Base-by-base conservation (phyloP, 352 stramenopile genomes). In the Phytophthora sansomeana region DNA sequence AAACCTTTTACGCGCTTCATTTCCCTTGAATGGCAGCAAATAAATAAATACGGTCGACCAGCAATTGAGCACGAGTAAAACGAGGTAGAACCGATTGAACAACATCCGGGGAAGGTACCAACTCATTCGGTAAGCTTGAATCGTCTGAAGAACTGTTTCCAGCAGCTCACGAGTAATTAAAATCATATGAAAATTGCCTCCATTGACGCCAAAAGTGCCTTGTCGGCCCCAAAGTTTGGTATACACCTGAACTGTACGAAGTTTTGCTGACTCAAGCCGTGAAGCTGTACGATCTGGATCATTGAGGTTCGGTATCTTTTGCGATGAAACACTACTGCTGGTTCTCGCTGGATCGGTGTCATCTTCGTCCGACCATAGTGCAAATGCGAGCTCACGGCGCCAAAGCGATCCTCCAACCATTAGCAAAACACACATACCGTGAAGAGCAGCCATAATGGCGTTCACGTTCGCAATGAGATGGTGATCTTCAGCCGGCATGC, bases 81-180 rank as follows among this genome's bases (percentile, higher is more conserved):
- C 14, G 6, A 70, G 63, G 13, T 65, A 70, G 19, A 74, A 54
- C 3, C 57, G 48, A 21, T 77, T 69, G 17, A 77, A 56, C 43
- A 57, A 63, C 6, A 56, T 30, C 5, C 42, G 56, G 13, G 60
- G 29, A n/a, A 69, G 60, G 13, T 52, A 57, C 33, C 28, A 44
- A 24, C 60, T 69, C 60, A 69, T 69, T 13, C 38, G 28, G 29
- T 69, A 69, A 9, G 60, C 52, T 30, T 69, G 60, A 7, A 58
- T 7, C 0, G 44, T 36, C 16, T 69, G 61, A 58, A 69, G 39
- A 1, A 30, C 39, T 42, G 48, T 55, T 35, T 55, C 48, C 36
- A 55, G 17, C 6, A 55, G 1, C 30, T 55, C 48, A 14, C 48
- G 29, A 17, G 33, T 14, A 39, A 39, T 39, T 39, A 39, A 5